Evolutionary conservation across 768 basidiomycete species (phyloP), one percentile per base, ranked within the genome.

Genomic region (Psilocybe azurescens): DNA sequence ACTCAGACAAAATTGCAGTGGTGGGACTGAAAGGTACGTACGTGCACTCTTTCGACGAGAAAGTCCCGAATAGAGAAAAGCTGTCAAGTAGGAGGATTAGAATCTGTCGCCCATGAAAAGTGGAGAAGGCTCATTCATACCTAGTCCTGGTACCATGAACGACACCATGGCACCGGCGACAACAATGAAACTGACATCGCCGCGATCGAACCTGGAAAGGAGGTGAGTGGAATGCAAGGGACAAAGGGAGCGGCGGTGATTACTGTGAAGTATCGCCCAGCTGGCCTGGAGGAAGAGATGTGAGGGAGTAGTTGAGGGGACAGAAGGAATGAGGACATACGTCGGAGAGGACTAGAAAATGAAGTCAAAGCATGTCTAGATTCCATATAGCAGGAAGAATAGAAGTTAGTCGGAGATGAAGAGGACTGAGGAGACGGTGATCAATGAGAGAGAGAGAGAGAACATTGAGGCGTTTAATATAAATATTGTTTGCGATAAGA

Each of bases 101-200:
- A 24, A 24, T 24, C 53, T 47, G 39, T 50, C 39, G 29, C 56
- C 53, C 14, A 38, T 24, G 41, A 53, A 51, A 28, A 33, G n/a
- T 3, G 13, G 10, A 62, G 36, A 58, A 39, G 24, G 24, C 24
- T 24, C 24, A 24, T 24, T 14, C 44, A 61, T 65, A 87, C 90
- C 88, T 36, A 91, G 83, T 10, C 89, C 89, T 50, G 89, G 90
- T 39, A 93, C 80, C 90, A 91, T 93, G 76, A 91, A 86, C 55
- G 84, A 80, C 10, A 93, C 91, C 78, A 92, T 85, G 16, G 85
- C 84, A 30, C 88, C 89, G 28, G 86, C 80, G 6, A 90, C 70
- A 16, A 87, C 83, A 65, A 93, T 87, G 72, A 91, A 93, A 8
- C 87, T 77, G 14, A 91, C 72, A 77, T 93, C 90, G 41, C 91